phyloP scores from a whole-genome alignment of 2,329 filamentous ascomycete species.

The Cercospora sp. region DNA sequence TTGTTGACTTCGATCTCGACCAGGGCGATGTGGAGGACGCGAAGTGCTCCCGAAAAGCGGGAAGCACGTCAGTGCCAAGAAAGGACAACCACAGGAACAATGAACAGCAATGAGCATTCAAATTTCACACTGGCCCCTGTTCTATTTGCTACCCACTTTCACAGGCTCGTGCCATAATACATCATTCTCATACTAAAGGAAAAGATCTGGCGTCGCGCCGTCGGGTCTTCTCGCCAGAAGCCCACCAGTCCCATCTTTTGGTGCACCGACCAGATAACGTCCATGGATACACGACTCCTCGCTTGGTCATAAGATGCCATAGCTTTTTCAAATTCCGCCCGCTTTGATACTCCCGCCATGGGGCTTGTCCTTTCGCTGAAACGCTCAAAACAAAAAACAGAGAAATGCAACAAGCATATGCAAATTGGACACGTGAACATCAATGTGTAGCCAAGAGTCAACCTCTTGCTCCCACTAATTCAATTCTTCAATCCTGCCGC shows the following conservation, averaged over 20 bases:
- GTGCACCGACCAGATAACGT: neutral
- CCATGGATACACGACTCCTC: slow-evolving; percentile 12
- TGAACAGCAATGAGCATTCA: neutral
- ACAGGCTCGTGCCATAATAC: slow-evolving; percentile 5
- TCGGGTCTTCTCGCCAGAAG: slow-evolving; percentile 10
- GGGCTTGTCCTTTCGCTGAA: slow-evolving; percentile 23
- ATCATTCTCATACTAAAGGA: slow-evolving; percentile 4
- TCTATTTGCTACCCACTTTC: neutral
- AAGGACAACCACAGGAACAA: neutral
- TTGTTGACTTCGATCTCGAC: neutral
- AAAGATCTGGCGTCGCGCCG: slow-evolving; percentile 18
- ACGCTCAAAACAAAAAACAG: slow-evolving; percentile 23
- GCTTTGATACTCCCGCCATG: neutral
- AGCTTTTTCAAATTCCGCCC: slow-evolving; percentile 14
- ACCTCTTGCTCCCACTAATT: slow-evolving; percentile 12
- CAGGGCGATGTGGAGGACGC: neutral
- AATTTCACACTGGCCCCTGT: neutral
- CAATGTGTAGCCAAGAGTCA: slow-evolving; percentile 20
- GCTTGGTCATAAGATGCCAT: slow-evolving; percentile 24
- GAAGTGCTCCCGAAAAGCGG: neutral
- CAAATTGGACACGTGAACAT: slow-evolving; percentile 26
- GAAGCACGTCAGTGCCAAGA: neutral
- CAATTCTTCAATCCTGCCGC: slow-evolving; percentile 13
- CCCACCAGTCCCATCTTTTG: neutral
- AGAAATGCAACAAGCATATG: slow-evolving; percentile 15